These are phyloP conservation scores for Tilletia setariae DNA, from an alignment of 1,284 basidiomycete species.

Conservation along the genomic window DNA sequence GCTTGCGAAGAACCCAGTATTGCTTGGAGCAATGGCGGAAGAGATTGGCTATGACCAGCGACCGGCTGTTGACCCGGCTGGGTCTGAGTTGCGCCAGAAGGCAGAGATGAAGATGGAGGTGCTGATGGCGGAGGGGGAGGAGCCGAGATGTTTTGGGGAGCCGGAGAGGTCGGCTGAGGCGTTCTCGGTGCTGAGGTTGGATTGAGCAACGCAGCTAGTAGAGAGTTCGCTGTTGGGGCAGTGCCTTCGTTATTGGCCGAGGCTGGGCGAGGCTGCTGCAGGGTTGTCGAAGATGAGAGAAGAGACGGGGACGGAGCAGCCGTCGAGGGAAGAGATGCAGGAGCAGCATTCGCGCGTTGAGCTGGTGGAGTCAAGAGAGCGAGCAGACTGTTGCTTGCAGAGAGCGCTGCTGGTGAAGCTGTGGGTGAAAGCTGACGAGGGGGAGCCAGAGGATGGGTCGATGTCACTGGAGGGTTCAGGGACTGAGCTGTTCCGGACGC, in stretches of 20 bases:
- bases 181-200: background rate
- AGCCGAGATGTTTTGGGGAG: background rate
- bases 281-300: background rate
- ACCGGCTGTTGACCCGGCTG: too few relatives aligned
- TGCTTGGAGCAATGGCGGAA: background rate
- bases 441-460: too few relatives aligned
- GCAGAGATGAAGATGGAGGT: too few relatives aligned
- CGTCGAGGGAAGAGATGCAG: background rate
- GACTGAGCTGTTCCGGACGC: too few relatives aligned
- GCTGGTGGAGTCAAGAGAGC: conserved; percentile 5
- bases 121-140: background rate
- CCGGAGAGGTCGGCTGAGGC: background rate
- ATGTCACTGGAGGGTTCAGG: too few relatives aligned
- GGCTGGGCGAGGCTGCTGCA: background rate
- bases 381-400: background rate
- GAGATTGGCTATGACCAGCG: too few relatives aligned
- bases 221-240: background rate
- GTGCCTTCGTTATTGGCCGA: background rate
- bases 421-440: background rate
- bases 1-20: background rate
- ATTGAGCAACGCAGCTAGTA: background rate
- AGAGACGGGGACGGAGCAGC: background rate
- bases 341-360: background rate
- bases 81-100: too few relatives aligned
- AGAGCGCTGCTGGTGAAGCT: conserved; percentile 6